These are phyloP conservation scores for Boletus sp. DNA, from an alignment of 768 basidiomycete genomes.

Conservation along the genomic window DNA sequence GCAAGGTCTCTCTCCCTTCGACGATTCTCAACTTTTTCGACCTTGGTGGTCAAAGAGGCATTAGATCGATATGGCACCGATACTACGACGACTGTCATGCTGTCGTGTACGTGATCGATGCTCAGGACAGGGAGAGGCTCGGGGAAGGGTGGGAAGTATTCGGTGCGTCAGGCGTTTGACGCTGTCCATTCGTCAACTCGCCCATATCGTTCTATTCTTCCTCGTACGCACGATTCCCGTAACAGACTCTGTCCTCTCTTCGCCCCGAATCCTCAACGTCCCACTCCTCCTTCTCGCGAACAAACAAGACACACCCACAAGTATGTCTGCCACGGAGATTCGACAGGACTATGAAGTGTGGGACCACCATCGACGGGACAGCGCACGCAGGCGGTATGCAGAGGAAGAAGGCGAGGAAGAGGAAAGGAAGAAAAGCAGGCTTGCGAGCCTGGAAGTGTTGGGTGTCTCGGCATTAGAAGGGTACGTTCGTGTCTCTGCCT, in stretches of 20 bases:
- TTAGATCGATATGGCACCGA: slow-evolving; percentile 89
- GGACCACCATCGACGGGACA: slow-evolving; percentile 74
- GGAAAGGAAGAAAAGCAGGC: slow-evolving; percentile 48
- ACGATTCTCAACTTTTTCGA: slow-evolving; percentile 98
- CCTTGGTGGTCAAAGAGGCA: slow-evolving; percentile 91
- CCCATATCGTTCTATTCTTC: too few relatives aligned
- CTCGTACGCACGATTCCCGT: neutral
- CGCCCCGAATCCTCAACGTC: slow-evolving; percentile 85
- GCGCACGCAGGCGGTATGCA: slow-evolving; percentile 53
- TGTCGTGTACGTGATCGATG: slow-evolving; percentile 93
- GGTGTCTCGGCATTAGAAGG: slow-evolving; percentile 90
- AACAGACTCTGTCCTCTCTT: slow-evolving; percentile 79
- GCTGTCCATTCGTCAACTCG: neutral
- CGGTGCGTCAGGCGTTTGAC: slow-evolving; percentile 54
- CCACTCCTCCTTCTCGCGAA: slow-evolving; percentile 93
- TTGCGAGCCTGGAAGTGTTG: slow-evolving; percentile 84
- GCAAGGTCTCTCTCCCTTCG: slow-evolving; percentile 89
- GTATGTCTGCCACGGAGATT: slow-evolving; percentile 87
- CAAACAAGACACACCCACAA: slow-evolving; percentile 85
- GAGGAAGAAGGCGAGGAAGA: slow-evolving; percentile 46
- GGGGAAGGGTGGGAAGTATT: slow-evolving; percentile 98
- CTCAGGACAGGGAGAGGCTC: slow-evolving; percentile 83
- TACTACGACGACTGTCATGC: slow-evolving; percentile 99
- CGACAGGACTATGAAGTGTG: slow-evolving; percentile 86
- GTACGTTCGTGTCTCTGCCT: slow-evolving; percentile 41